Evolutionary conservation across 768 basidiomycete species (phyloP), one percentile per base, ranked within the genome.

Genomic region (Auricularia sp.): DNA sequence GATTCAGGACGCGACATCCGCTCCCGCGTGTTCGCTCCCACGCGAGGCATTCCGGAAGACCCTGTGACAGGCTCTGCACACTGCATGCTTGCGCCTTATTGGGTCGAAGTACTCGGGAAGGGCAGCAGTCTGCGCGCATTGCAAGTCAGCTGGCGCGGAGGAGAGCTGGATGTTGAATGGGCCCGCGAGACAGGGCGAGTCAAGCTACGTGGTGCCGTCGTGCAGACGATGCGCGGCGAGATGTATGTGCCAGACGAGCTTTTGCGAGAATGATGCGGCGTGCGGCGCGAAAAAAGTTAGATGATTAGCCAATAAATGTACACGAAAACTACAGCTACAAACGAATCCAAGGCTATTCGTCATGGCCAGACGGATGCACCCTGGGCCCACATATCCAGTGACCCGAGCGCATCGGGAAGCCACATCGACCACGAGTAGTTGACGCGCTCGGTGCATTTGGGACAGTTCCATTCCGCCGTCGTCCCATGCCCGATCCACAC

Each of bases 61-160:
- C 76, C 74, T 18, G 83, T 83, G 7, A 84, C 82, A 65, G 84
- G 83, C 14, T 80, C 80, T 43, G 81, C 83, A 0, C 84, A 85
- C 67, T 77, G 78, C 58, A 63, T 84, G 44, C 64, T 82, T 42
- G 74, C 69, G 2, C 83, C 83, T 2, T 84, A 84, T 65, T 85
- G 83, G 80, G 74, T 73, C 56, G 23, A 59, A 23, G 11, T 59
- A 29, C 34, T 59, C 5, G 56, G 56, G 56, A 23, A 12, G 6
- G 34, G 12, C 73, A 77, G 63, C 74, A 81, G 35, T 67, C 68
- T n/a, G 81, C 81, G 4, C 80, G 71, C 29, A 29, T 29, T 29
- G 65, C 81, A 83, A 68, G 83, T 84, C 29, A 84, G 84, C 69
- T 67, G 69, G 3, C 72, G 84, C 54, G 81, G 81, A 12, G 84